phyloP scores from a whole-genome alignment of 2,329 filamentous ascomycete genomes.

The Colletotrichum sp. region DNA sequence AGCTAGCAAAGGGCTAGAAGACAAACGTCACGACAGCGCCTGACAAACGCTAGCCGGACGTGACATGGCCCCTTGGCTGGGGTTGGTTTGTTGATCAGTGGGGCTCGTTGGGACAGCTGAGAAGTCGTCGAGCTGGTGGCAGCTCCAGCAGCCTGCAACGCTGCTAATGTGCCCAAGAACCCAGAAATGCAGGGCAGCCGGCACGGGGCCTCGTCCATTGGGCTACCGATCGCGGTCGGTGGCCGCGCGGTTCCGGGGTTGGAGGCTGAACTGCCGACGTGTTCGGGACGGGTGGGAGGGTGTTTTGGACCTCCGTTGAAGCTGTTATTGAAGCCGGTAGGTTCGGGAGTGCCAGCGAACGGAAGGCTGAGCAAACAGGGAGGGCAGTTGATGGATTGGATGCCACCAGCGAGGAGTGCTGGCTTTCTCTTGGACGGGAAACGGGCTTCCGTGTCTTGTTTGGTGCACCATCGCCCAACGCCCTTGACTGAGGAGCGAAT shows the following conservation, averaged over 20 bases:
- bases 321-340: neutral
- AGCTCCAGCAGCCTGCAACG: neutral
- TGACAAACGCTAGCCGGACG: neutral
- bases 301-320: neutral
- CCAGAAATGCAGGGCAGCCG: neutral
- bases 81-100: conserved; percentile 1
- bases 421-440: neutral
- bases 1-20: neutral
- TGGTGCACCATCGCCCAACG: neutral
- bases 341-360: neutral
- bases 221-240: neutral
- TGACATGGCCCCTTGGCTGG: neutral
- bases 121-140: neutral
- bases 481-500: neutral
- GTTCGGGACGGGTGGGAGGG: neutral
- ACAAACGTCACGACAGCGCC: neutral
- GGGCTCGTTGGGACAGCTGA: neutral
- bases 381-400: neutral
- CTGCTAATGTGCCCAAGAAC: neutral
- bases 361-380: neutral
- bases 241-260: conserved; percentile 6
- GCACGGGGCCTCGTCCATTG: neutral
- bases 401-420: neutral
- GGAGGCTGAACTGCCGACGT: neutral
- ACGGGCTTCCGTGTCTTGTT: neutral